A percentile compares a stretch with the other conserved stretches of the same genome.
phyloP scores from a whole-genome alignment of 73 alveolate genomes.

The Stentor coeruleus region DNA sequence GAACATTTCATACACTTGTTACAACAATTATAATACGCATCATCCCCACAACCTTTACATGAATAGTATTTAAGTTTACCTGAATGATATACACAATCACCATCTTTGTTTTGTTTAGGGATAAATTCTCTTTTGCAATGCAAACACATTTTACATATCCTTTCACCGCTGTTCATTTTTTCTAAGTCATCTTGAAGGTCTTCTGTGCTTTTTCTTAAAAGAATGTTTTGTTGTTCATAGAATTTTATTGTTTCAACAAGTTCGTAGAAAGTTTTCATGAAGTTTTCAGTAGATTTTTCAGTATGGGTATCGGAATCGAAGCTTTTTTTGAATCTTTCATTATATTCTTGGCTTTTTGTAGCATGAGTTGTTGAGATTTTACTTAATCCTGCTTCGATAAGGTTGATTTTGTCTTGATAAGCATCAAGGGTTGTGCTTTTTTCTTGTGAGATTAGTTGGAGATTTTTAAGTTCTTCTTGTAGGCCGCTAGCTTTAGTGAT shows the following conservation, averaged over 20 bases:
- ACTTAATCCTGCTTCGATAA: neutral
- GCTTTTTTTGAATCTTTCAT: neutral
- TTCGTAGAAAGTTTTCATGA: neutral
- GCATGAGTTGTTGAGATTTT: neutral
- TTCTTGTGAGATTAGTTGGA: neutral
- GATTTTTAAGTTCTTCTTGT: neutral
- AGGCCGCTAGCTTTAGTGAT: neutral
- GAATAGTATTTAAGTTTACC: constrained; percentile 35
- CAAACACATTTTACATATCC: neutral
- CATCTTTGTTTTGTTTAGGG: constrained; percentile 34
- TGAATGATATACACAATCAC: constrained; percentile 29
- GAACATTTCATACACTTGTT: constrained; percentile 33
- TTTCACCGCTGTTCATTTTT: neutral
- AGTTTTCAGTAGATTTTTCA: neutral
- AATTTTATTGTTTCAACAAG: neutral
- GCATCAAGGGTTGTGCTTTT: neutral
- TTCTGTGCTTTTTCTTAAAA: neutral
- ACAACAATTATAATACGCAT: constrained; percentile 37
- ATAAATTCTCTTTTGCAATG: constrained; percentile 31
- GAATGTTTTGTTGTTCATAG: neutral
- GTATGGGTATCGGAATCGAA: neutral
- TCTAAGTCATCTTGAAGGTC: neutral
- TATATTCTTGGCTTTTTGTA: neutral
- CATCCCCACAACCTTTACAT: constrained; percentile 42
- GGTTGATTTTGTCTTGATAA: neutral